Conservation (phyloP, 1,139 yeast genomes). For the Yamadazyma spencermartinsiae region DNA sequence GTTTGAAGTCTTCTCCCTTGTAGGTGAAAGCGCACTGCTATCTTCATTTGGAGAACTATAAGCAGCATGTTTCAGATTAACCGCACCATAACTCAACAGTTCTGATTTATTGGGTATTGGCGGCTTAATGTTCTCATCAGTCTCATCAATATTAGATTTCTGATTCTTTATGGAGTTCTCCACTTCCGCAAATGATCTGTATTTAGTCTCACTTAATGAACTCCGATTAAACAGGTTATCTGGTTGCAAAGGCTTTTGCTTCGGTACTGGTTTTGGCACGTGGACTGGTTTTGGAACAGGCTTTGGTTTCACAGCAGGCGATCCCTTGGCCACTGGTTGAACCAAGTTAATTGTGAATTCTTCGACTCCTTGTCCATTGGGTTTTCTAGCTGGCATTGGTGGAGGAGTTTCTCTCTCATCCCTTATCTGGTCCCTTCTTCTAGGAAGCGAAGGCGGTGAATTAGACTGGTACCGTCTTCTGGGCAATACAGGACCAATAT, state of each 20-base stretch:
- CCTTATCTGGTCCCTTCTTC: conserved; percentile 5
- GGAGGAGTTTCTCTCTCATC: neutral
- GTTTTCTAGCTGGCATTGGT: conserved; percentile 4
- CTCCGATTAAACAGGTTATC: neutral
- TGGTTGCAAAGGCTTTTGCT: neutral
- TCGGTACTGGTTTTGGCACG: neutral
- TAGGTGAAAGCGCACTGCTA: conserved; percentile 8
- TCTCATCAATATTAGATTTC: neutral
- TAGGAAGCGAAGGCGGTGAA: conserved; percentile 4
- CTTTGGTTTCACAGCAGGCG: neutral
- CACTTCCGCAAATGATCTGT: conserved; percentile 14
- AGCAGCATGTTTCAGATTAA: neutral
- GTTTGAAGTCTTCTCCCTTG: conserved; percentile 6
- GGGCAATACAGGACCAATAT: conserved; percentile 6
- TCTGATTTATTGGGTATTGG: conserved; percentile 11
- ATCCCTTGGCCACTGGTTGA: conserved; percentile 9
- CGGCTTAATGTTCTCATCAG: neutral
- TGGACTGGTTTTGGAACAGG: neutral
- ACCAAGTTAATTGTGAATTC: conserved; percentile 8
- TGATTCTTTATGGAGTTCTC: conserved; percentile 11
- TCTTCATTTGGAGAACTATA: conserved; percentile 1
- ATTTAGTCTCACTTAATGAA: conserved; percentile 2
- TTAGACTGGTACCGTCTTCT: conserved; percentile 3
- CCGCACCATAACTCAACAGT: conserved; percentile 10
- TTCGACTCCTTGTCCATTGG: conserved; percentile 5